Conservation (phyloP, 2,329 filamentous ascomycete species). For the Aspergillus brasiliensis region DNA sequence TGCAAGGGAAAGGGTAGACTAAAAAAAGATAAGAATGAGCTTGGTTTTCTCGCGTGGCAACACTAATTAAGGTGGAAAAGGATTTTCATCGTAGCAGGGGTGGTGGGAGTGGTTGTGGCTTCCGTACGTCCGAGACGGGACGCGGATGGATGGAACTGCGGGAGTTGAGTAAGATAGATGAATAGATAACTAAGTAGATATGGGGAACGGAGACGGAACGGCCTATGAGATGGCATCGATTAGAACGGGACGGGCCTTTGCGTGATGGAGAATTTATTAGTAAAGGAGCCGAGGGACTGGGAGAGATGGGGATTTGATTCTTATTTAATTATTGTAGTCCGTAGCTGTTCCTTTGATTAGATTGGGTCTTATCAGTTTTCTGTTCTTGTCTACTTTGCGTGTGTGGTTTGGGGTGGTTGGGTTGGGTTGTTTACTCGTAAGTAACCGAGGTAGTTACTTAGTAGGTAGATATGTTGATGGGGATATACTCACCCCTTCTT, state of each 20-base stretch:
- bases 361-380: background rate
- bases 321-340: background rate
- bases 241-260: background rate
- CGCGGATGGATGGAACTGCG: conserved; percentile 10
- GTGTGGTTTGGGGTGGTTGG: background rate
- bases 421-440: background rate
- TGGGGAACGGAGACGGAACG: no score
- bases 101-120: conserved; percentile 8
- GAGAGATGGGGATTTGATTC: background rate
- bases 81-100: conserved; percentile 1
- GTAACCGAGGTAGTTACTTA: no score
- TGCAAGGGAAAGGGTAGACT: conserved; percentile 6
- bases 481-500: no score
- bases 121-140: conserved; percentile 25
- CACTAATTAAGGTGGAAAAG: background rate
- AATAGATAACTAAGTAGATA: no score
- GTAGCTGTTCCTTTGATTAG: background rate
- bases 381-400: background rate
- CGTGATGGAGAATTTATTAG: background rate
- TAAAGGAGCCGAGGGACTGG: background rate
- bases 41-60: background rate
- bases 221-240: background rate
- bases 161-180: no score
- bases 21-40: conserved; percentile 8
- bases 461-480: no score